Conservation (phyloP, 2,329 filamentous ascomycete species). For the Onygenales sp. region DNA sequence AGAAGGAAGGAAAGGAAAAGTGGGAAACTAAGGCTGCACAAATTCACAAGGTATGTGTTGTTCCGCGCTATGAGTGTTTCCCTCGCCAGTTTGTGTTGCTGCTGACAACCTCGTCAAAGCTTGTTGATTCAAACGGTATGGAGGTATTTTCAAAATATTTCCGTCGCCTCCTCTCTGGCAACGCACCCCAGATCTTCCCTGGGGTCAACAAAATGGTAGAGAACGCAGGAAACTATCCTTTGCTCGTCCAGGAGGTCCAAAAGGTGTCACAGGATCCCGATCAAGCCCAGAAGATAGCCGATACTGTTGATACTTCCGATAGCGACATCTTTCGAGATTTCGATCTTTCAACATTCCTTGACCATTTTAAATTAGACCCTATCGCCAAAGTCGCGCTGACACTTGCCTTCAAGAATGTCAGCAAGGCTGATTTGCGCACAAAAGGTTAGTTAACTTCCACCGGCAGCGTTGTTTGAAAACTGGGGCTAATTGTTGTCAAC, state of each 20-base stretch:
- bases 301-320: slow-evolving; percentile 81
- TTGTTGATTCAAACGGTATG: slow-evolving; percentile 98
- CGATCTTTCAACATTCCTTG: slow-evolving; percentile 88
- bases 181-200: slow-evolving; percentile 85
- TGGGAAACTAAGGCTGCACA: slow-evolving; percentile 88
- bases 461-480: neutral
- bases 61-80: neutral
- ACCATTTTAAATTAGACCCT: slow-evolving; percentile 89
- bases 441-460: slow-evolving; percentile 57
- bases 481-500: slow-evolving; percentile 7
- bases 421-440: slow-evolving; percentile 69
- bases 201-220: slow-evolving; percentile 62
- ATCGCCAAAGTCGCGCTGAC: slow-evolving; percentile 80
- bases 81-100: neutral
- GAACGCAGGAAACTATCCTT: slow-evolving; percentile 71
- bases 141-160: slow-evolving; percentile 97
- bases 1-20: slow-evolving; percentile 84
- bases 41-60: slow-evolving; percentile 66
- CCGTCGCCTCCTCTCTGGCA: slow-evolving; percentile 79
- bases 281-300: slow-evolving; percentile 83
- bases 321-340: slow-evolving; percentile 94
- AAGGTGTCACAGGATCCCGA: slow-evolving; percentile 73
- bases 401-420: slow-evolving; percentile 76
- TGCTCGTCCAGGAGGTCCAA: slow-evolving; percentile 74
- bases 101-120: slow-evolving; percentile 39